phyloP scores from a whole-genome alignment of 768 basidiomycete species.

The Tephrocybe rancida region DNA sequence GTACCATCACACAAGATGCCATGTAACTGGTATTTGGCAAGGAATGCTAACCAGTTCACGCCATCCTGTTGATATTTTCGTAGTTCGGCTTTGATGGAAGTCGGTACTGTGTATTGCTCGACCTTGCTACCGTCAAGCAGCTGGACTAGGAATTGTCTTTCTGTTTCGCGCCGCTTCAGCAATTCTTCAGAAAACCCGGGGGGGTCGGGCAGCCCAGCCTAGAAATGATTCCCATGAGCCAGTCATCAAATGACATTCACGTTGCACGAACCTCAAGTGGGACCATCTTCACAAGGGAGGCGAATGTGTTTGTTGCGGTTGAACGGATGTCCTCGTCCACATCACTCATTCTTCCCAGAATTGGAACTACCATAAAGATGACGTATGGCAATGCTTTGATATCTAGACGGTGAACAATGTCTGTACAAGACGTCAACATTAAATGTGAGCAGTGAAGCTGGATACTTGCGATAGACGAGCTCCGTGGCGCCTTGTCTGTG shows the following conservation, averaged over 20 bases:
- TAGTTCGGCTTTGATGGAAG: conserved; percentile 88
- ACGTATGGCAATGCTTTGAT: conserved; percentile 96
- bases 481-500: conserved; percentile 92
- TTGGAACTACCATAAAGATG: conserved; percentile 94
- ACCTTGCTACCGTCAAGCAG: conserved; percentile 95
- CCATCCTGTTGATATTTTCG: conserved; percentile 99
- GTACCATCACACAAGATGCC: conserved; percentile 97
- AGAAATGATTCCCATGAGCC: neutral
- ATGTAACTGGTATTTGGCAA: conserved; percentile 96
- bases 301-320: conserved; percentile 96
- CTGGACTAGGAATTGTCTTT: conserved; percentile 91
- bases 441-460: neutral
- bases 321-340: conserved; percentile 88
- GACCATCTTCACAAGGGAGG: conserved; percentile 96
- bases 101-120: conserved; percentile 84
- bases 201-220: conserved; percentile 98
- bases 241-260: neutral
- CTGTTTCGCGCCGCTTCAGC: conserved; percentile 80
- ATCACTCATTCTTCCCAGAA: conserved; percentile 98
- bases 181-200: conserved; percentile 89
- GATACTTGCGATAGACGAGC: conserved; percentile 81
- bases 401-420: conserved; percentile 89
- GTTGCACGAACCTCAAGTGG: conserved; percentile 80
- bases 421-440: conserved; percentile 41
- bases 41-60: conserved; percentile 97